phyloP scores from a whole-genome alignment of 495 filamentous ascomycete species.

The Cairneyella variabilis region DNA sequence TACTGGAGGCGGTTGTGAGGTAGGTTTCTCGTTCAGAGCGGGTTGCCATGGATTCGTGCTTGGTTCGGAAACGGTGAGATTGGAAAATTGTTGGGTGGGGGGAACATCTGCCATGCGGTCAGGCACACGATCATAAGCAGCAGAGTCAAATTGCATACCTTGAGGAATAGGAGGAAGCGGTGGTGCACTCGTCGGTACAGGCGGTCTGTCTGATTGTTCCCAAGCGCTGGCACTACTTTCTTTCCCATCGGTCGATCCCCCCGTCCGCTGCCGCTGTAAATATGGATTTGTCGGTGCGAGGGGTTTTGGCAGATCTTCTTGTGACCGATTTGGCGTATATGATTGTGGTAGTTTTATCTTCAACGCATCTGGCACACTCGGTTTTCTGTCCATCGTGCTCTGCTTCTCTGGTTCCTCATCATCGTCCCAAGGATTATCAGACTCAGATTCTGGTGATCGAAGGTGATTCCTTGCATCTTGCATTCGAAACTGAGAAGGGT shows the following conservation, averaged over 20 bases:
- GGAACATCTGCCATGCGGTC: constrained; percentile 12
- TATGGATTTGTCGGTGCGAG: constrained; percentile 47
- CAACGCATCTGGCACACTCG: constrained; percentile 27
- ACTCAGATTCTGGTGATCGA: constrained; percentile 24
- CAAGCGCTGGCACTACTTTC: constrained; percentile 26
- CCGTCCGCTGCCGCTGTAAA: constrained; percentile 37
- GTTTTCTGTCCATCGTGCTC: constrained; percentile 8
- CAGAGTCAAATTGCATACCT: neutral
- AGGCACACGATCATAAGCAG: constrained; percentile 1
- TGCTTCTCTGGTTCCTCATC: constrained; percentile 14
- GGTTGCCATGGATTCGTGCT: constrained; percentile 52
- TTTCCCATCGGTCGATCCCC: neutral
- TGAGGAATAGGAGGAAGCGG: constrained; percentile 22
- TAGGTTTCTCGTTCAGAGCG: constrained; percentile 25
- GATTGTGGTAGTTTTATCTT: constrained; percentile 25
- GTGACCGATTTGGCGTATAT: constrained; percentile 17
- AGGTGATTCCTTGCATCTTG: constrained; percentile 30
- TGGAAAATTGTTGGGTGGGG: constrained; percentile 31
- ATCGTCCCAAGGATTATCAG: constrained; percentile 35
- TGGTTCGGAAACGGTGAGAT: constrained; percentile 36
- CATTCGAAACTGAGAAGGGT: constrained; percentile 27
- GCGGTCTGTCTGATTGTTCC: constrained; percentile 13
- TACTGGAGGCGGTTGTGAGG: constrained; percentile 8
- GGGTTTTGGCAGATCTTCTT: constrained; percentile 19
- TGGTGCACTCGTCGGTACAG: constrained; percentile 17